Base-by-base conservation (phyloP, 495 filamentous ascomycete genomes). In the Hypoxylon rickii region DNA sequence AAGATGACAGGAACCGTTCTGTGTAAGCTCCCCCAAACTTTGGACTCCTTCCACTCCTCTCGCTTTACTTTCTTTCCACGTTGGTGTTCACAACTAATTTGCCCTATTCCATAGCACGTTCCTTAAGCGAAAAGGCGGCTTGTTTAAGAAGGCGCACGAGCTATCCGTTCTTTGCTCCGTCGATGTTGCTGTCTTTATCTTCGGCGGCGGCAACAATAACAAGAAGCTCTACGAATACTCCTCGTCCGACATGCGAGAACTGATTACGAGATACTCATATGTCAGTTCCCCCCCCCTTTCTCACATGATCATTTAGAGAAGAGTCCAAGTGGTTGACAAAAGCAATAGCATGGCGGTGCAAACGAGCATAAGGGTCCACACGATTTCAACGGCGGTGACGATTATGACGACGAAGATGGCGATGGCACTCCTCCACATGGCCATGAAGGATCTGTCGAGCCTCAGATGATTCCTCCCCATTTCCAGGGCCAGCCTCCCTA, bases 101-200 rank as follows among this genome's bases (percentile, higher is more conserved):
- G 84, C 88, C 83, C 89, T 84, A 86, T 78, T 18, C 22, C 47
- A 46, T 68, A 97, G 95, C 51, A 98, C 94, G 24, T 98, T 98
- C 71, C 78, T 98, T 47, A 98, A 98, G 79, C 89, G 94, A 74
- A 98, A 98, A 76, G 94, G 93, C 61, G 94, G 94, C 64, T 80
- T 98, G 18, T 97, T 98, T 82, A 98, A 98, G 83, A 98, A 98
- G 82, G 94, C 94, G 48, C 90, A 98, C 76, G 94, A 98, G 80
- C 82, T 98, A 18, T 96, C 93, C 54, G 94, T 97, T 34, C 86
- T 98, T 55, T 98, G 94, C 71, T 96, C 90, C 38, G 94, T 98
- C 64, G 95, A 98, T 73, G 93, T 98, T 60, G 94, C 95, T 19
- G 94, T 98, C 52, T 92, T 98, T 63, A 97, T 98, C 61, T 97